phyloP scores from a whole-genome alignment of 495 filamentous ascomycete species.

The Xylaria castorea region DNA sequence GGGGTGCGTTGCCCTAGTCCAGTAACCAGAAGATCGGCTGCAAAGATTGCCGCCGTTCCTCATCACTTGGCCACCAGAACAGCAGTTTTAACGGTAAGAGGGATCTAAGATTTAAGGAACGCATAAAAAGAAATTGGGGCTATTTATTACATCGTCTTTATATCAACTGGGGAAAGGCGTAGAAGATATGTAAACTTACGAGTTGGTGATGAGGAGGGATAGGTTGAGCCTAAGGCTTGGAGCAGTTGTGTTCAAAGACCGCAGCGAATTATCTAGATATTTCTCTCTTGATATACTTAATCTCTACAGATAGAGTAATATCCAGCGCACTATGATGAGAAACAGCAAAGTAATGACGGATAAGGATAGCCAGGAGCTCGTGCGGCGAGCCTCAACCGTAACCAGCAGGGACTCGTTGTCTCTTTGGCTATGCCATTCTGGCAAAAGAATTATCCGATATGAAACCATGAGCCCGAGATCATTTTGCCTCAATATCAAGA shows the following conservation, averaged over 20 bases:
- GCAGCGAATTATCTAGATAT: neutral
- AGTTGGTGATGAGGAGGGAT: neutral
- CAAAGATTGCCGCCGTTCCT: neutral
- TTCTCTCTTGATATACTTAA: constrained; percentile 7
- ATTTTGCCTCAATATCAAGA: constrained; percentile 26
- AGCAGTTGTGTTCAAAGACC: neutral
- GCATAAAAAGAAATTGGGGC: neutral
- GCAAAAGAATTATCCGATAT: constrained; percentile 27
- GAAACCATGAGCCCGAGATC: constrained; percentile 24
- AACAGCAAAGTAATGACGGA: constrained; percentile 1
- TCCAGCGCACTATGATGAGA: neutral
- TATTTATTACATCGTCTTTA: neutral
- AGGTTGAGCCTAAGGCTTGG: neutral
- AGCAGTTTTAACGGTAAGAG: neutral
- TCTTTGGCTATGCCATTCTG: constrained; percentile 24
- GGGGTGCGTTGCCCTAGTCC: constrained; percentile 1
- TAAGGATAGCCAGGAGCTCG: neutral
- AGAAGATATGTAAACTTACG: constrained; percentile 13
- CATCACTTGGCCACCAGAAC: neutral
- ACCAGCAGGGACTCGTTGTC: constrained; percentile 13
- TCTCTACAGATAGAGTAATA: constrained; percentile 19
- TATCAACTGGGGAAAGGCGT: neutral
- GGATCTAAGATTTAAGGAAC: neutral
- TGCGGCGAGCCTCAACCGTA: constrained; percentile 21
- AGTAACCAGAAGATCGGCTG: constrained; percentile 15